These are phyloP conservation scores for Geranomyces michiganensis DNA, from an alignment of 192 early-diverging fungal genomes.

Conservation along the genomic window DNA sequence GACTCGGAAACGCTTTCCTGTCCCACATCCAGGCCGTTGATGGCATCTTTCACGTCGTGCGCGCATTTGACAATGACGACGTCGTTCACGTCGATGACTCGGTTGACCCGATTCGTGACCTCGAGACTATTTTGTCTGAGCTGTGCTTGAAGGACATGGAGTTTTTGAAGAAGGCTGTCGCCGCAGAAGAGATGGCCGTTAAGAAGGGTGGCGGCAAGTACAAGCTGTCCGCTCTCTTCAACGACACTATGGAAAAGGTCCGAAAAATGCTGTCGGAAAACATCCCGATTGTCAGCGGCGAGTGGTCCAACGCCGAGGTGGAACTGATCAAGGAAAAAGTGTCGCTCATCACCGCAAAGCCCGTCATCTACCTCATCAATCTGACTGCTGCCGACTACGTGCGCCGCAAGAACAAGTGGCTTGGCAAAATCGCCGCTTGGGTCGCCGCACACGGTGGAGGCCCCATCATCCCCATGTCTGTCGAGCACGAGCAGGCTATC, in stretches of 20 bases:
- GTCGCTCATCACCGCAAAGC: constrained; percentile 90
- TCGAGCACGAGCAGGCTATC: constrained; percentile 55
- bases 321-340: constrained; percentile 86
- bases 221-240: constrained; percentile 49
- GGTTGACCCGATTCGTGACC: constrained; percentile 82
- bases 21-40: constrained; percentile 75
- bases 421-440: constrained; percentile 79
- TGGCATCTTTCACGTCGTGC: constrained; percentile 60
- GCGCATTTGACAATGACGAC: constrained; percentile 90
- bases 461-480: constrained; percentile 79
- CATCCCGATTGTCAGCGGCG: constrained; percentile 85
- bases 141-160: constrained; percentile 93
- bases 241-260: constrained; percentile 60
- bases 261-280: constrained; percentile 69
- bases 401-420: constrained; percentile 96
- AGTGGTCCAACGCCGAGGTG: constrained; percentile 89
- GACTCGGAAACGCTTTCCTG: constrained; percentile 90
- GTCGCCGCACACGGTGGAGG: constrained; percentile 31
- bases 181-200: constrained; percentile 49
- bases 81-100: constrained; percentile 77
- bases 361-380: constrained; percentile 84
- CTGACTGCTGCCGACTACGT: constrained; percentile 86
- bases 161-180: constrained; percentile 64
- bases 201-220: constrained; percentile 47
- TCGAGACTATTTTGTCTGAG: constrained; percentile 93